Evolutionary conservation across 176 grass and related monocot genomes (phyloP), one percentile per base, ranked within the genome.

Genomic region (Triticum timopheevii): DNA sequence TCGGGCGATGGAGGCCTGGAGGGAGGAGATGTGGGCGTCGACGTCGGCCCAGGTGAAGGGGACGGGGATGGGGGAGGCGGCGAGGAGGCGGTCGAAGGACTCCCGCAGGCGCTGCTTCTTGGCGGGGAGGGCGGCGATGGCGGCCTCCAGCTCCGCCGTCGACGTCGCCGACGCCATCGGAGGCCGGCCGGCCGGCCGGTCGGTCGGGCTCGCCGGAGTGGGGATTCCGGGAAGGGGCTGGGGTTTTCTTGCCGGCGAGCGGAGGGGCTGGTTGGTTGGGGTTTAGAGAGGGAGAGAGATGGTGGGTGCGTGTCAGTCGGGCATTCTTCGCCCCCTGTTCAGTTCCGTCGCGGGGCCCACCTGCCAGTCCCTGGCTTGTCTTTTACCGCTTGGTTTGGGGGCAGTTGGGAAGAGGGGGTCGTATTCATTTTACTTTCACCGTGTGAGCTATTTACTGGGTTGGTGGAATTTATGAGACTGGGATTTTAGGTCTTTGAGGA

Each of bases 21-120:
- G 15, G 85, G 91, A 52, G 24, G 87, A 89, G 77, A 90, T 38
- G 85, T 93, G 85, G 64, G 77, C 56, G 69, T 90, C 78, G 77
- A 93, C 40, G 85, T 93, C 88, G 45, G 87, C 83, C 91, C 88
- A 93, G 52, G 69, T 78, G 81, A 90, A 66, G 33, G 91, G 73
- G 52, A 86, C 40, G 22, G 85, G 86, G 25, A 87, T 31, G 11
- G 77, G 82, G 81, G 85, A 33, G 85, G 47, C 70, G 42, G 71
- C 47, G 25, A 30, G 77, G 65, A 93, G 85, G 81, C 77, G 49
- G n/a, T 93, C 77, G 34, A 85, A 90, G 17, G 91, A 44, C 71
- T 82, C 83, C 38, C 63, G 85, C 42, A 93, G 88, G 25, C 85
- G 88, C 56, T 78, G 70, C 82, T 79, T 87, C 88, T 93, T 90